Percentiles rank a stretch among this genome's conserved stretches.
Evolutionary conservation across 306 rosid genomes (phyloP).

Genomic region (Acacia acuminata): DNA sequence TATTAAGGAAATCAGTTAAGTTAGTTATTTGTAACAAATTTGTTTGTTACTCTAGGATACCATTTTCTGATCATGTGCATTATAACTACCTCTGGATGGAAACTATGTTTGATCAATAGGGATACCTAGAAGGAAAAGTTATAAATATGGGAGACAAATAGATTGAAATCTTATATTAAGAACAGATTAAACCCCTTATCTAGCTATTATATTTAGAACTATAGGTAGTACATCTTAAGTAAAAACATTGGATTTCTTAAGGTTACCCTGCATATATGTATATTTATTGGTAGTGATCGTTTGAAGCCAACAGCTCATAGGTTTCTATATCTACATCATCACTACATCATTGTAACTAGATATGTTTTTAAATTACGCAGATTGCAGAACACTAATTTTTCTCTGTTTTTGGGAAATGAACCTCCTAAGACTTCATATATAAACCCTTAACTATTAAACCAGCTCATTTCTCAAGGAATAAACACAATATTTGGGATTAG

Average conservation of each 20-base stretch:
- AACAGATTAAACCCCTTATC: too few species aligned
- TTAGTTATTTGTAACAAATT: too few species aligned
- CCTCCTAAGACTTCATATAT: background rate
- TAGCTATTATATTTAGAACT: too few species aligned
- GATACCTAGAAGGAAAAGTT: too few species aligned
- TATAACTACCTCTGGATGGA: too few species aligned
- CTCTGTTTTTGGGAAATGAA: background rate
- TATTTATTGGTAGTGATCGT: background rate
- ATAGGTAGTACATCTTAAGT: background rate
- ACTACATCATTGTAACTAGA: background rate
- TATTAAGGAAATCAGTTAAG: too few species aligned
- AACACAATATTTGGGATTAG: background rate
- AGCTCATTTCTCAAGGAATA: background rate
- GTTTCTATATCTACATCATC: background rate
- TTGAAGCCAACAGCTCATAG: background rate
- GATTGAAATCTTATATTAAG: too few species aligned
- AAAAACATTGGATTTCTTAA: background rate
- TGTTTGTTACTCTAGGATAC: too few species aligned
- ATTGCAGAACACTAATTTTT: background rate
- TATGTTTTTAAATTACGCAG: background rate
- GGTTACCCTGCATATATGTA: background rate
- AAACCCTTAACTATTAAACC: background rate
- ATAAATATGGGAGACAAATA: too few species aligned
- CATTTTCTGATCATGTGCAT: too few species aligned
- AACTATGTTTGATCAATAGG: too few species aligned